These are phyloP conservation scores for Pugionium dolabratum DNA, from an alignment of 345 rosid genomes.

Conservation along the genomic window DNA sequence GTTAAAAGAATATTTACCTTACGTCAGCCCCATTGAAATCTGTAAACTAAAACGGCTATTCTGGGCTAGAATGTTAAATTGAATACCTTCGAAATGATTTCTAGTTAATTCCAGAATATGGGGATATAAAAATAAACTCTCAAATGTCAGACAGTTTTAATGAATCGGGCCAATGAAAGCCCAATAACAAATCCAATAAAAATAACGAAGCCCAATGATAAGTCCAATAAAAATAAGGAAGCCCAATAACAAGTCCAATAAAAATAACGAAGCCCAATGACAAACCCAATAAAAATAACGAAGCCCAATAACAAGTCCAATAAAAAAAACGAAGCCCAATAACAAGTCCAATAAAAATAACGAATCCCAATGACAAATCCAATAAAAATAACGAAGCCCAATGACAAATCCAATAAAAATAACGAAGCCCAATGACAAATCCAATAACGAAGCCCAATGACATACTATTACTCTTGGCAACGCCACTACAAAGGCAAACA, in stretches of 20 bases:
- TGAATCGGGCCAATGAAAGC: conserved; percentile 11
- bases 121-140: background rate
- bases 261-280: too few species aligned
- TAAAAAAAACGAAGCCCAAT: background rate
- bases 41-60: background rate
- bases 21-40: too few species aligned
- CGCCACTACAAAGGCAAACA: background rate
- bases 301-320: too few species aligned
- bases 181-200: too few species aligned
- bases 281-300: too few species aligned
- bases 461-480: background rate
- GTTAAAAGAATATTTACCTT: background rate
- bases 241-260: too few species aligned
- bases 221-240: too few species aligned
- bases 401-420: too few species aligned
- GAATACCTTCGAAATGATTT: background rate
- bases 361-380: conserved; percentile 5
- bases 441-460: background rate
- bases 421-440: too few species aligned
- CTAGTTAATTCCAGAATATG: background rate
- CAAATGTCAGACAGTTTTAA: background rate
- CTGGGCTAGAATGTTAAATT: background rate
- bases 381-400: too few species aligned
- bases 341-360: background rate
- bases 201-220: too few species aligned